Conservation (phyloP, 176 grass and related monocot genomes). For the Avena atlantica region DNA sequence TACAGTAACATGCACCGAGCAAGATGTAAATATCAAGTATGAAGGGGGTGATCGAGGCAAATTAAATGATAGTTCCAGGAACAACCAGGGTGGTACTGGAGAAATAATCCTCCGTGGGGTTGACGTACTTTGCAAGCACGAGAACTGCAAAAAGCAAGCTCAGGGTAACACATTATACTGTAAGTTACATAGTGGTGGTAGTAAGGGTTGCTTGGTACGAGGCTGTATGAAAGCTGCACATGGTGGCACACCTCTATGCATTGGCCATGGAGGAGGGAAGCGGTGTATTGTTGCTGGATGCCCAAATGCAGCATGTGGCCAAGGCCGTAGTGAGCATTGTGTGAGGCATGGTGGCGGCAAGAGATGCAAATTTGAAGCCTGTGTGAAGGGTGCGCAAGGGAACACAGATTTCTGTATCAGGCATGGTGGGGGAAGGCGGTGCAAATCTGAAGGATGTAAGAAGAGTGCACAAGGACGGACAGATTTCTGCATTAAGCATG, state of each 20-base stretch:
- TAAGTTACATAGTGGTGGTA: slow-evolving; percentile 49
- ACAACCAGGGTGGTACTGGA: slow-evolving; percentile 3
- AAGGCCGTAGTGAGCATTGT: slow-evolving; percentile 44
- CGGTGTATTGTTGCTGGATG: slow-evolving; percentile 51
- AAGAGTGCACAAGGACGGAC: slow-evolving; percentile 60
- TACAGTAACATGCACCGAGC: slow-evolving; percentile 31
- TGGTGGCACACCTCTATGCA: slow-evolving; percentile 62
- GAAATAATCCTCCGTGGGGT: slow-evolving; percentile 28
- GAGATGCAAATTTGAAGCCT: slow-evolving; percentile 55
- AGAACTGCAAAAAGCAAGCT: slow-evolving; percentile 47
- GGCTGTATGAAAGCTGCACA: slow-evolving; percentile 50
- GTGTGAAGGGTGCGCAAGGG: slow-evolving; percentile 59
- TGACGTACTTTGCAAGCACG: slow-evolving; percentile 40
- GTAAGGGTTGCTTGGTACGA: slow-evolving; percentile 50
- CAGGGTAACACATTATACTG: slow-evolving; percentile 44
- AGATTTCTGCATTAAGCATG: slow-evolving; percentile 58
- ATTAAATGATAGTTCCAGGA: slow-evolving; percentile 45
- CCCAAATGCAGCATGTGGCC: slow-evolving; percentile 59
- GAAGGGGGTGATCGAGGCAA: slow-evolving; percentile 40
- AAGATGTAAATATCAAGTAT: slow-evolving; percentile 45
- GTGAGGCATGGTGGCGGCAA: slow-evolving; percentile 62
- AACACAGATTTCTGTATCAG: slow-evolving; percentile 57
- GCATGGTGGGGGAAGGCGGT: slow-evolving; percentile 60
- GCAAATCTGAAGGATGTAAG: slow-evolving; percentile 55
- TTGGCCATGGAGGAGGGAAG: slow-evolving; percentile 62